Base-by-base conservation (phyloP, 1,139 yeast genomes). In the Candida freyschussii region DNA sequence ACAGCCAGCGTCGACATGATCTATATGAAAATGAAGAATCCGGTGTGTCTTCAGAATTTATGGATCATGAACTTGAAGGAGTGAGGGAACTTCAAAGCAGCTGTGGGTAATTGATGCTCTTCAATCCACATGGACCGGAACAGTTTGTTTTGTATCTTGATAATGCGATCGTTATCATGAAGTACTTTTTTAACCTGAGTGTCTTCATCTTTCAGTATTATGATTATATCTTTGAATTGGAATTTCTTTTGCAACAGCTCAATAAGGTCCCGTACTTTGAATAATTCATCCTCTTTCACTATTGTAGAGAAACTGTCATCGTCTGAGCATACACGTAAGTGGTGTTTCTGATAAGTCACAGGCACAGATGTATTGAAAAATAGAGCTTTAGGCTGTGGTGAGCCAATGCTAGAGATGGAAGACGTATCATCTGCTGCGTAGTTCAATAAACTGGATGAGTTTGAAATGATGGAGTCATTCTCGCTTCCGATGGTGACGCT, bases 331-430 rank as follows among this genome's bases (percentile, higher is more conserved):
- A 43, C 24, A 7, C 37, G 25, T 4, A 43, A 19, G 27, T 39
- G 41, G 22, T 43, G 43, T 24, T 41, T 39, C 9, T 30, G 30
- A 11, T 30, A 33, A 2, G 30, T 16, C 11, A 34, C 17, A 1
- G 45, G 45, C 15, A 37, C 23, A 13, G 45, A 33, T 1, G 44
- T 32, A 32, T 43, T 36, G 32, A 43, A 29, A 32, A 43, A 41
- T 9, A 43, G 26, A 3, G 47, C 47, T 28, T 40, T 42, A n/a
- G n/a, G n/a, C n/a, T n/a, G n/a, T n/a, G n/a, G n/a, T n/a, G n/a
- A n/a, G n/a, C n/a, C n/a, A n/a, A n/a, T n/a, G n/a, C n/a, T n/a
- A n/a, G n/a, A n/a, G n/a, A n/a, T n/a, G n/a, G n/a, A n/a, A n/a
- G n/a, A n/a, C n/a, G n/a, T n/a, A n/a, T n/a, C n/a, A n/a, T n/a